Percentiles rank a stretch among this genome's conserved stretches.
Conservation (phyloP, 768 basidiomycete species). For the Erythrobasidium yunnanense region DNA sequence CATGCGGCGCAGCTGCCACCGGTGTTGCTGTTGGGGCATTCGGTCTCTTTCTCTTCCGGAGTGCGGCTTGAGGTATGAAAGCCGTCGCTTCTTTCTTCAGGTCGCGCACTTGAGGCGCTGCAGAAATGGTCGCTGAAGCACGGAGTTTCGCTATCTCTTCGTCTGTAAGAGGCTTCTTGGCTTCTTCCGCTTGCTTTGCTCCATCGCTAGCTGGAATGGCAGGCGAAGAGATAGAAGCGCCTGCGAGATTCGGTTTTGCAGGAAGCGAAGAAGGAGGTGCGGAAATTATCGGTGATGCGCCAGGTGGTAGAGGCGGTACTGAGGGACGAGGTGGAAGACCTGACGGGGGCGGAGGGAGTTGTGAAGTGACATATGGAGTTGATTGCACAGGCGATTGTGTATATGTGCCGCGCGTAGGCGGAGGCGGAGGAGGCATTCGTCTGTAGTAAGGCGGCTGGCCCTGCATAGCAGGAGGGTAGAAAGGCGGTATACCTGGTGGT, state of each 20-base stretch:
- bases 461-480: slow-evolving; percentile 31
- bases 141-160: slow-evolving; percentile 27
- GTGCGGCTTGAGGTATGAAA: slow-evolving; percentile 67
- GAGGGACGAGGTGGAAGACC: slow-evolving; percentile 37
- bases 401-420: slow-evolving; percentile 26
- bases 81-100: slow-evolving; percentile 88
- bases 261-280: not conserved
- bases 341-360: slow-evolving; percentile 37
- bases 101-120: slow-evolving; percentile 78
- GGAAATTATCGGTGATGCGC: too few relatives aligned
- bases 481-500: slow-evolving; percentile 37
- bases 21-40: not conserved
- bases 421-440: slow-evolving; percentile 37
- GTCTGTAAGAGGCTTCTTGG: not conserved
- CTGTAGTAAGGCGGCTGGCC: not conserved
- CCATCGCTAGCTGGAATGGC: not conserved
- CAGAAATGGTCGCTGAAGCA: slow-evolving; percentile 61
- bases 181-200: not conserved
- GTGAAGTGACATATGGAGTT: slow-evolving; percentile 21
- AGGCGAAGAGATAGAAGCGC: not conserved
- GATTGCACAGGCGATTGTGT: too few relatives aligned
- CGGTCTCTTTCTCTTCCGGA: slow-evolving; percentile 54
- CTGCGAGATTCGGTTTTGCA: not conserved
- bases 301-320: slow-evolving; percentile 35
- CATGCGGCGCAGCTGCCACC: not conserved